These are phyloP conservation scores for Fusarium sp. DNA, from an alignment of 2,329 filamentous ascomycete genomes.

Conservation along the genomic window DNA sequence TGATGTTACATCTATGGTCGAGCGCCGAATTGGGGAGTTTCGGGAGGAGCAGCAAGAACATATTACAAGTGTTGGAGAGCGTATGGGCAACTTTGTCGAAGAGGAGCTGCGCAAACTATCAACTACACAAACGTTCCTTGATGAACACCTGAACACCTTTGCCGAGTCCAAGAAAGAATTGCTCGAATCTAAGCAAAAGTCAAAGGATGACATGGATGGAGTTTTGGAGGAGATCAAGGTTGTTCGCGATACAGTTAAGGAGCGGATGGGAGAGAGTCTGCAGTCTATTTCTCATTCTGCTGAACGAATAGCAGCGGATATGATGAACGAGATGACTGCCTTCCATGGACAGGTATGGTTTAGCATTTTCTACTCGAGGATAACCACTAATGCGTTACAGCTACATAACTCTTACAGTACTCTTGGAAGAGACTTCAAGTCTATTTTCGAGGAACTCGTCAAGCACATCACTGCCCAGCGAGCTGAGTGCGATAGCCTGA, in stretches of 20 bases:
- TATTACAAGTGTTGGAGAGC: constrained; percentile 73
- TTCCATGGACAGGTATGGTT: constrained; percentile 76
- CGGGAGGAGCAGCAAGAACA: constrained; percentile 78
- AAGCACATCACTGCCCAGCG: constrained; percentile 81
- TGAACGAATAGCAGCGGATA: constrained; percentile 88
- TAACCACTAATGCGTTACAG: constrained; percentile 54
- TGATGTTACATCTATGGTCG: constrained; percentile 81
- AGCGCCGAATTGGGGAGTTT: constrained; percentile 79
- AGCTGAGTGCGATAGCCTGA: constrained; percentile 78
- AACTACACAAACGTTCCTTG: constrained; percentile 76
- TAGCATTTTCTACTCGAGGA: no score
- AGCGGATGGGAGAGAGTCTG: constrained; percentile 84
- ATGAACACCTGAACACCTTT: constrained; percentile 76
- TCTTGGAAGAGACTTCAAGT: constrained; percentile 87
- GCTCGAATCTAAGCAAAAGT: constrained; percentile 73
- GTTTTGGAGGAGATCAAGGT: constrained; percentile 91
- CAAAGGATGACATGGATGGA: constrained; percentile 88
- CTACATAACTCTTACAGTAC: constrained; percentile 86
- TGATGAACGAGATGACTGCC: constrained; percentile 84
- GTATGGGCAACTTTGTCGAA: constrained; percentile 82
- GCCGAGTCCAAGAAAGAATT: constrained; percentile 75
- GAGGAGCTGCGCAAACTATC: constrained; percentile 79
- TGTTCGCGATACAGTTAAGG: constrained; percentile 89
- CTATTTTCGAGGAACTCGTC: constrained; percentile 83
- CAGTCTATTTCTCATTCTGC: constrained; percentile 86